Conservation (phyloP, 2,329 filamentous ascomycete species). For the Cladosporium sp. region DNA sequence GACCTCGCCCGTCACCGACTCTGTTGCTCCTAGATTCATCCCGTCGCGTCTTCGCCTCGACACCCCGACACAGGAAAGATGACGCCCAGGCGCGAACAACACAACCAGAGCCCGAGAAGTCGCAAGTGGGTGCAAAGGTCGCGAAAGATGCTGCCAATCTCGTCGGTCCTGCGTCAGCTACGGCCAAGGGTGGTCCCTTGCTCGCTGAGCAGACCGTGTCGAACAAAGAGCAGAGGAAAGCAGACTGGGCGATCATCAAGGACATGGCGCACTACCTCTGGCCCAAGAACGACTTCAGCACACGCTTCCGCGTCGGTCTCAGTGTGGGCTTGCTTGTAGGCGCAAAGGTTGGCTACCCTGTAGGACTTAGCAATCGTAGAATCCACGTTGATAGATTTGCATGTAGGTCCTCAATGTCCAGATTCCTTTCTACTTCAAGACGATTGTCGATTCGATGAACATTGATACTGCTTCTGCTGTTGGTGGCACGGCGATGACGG, state of each 20-base stretch:
- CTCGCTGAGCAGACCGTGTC: conserved; percentile 62
- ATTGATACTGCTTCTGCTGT: conserved; percentile 73
- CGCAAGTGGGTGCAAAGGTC: conserved; percentile 32
- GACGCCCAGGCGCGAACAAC: conserved; percentile 28
- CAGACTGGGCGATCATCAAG: conserved; percentile 97
- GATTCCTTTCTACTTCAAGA: conserved; percentile 99
- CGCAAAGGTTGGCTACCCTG: conserved; percentile 62
- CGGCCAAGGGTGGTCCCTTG: conserved; percentile 51
- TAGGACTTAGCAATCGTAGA: background rate
- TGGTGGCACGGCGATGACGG: conserved; percentile 83
- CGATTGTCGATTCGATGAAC: conserved; percentile 96
- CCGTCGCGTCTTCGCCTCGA: conserved; percentile 41
- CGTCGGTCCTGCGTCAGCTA: conserved; percentile 27
- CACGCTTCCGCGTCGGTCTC: conserved; percentile 77
- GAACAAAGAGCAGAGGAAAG: conserved; percentile 85
- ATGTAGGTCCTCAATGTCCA: conserved; percentile 79
- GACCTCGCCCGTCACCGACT: background rate
- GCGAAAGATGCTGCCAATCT: conserved; percentile 27
- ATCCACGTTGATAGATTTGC: conserved; percentile 30
- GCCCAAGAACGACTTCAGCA: conserved; percentile 81
- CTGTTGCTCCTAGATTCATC: conserved; percentile 2
- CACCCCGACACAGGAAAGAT: conserved; percentile 42
- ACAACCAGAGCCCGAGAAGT: conserved; percentile 18
- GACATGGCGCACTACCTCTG: conserved; percentile 96
- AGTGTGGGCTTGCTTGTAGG: conserved; percentile 81